Conservation (phyloP, 2,329 filamentous ascomycete species). For the Trichoderma hamatum region DNA sequence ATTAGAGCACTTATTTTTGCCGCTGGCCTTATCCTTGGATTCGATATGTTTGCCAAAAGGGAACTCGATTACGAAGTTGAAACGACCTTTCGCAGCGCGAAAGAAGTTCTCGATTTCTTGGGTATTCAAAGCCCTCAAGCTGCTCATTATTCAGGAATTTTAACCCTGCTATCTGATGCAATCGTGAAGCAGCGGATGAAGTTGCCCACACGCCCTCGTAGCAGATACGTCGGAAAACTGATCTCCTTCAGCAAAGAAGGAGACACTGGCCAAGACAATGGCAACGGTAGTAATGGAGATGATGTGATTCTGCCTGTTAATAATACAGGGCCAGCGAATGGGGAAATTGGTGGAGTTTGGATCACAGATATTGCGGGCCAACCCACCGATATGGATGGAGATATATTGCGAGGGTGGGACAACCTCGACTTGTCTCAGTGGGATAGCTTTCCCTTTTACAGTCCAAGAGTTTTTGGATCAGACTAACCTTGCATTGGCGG, state of each 20-base stretch:
- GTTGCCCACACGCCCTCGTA: constrained; percentile 31
- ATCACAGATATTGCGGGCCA: constrained; percentile 20
- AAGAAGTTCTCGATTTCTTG: constrained; percentile 53
- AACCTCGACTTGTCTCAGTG: constrained; percentile 39
- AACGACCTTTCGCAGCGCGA: constrained; percentile 53
- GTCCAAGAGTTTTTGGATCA: constrained; percentile 16
- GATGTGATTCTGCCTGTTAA: not conserved
- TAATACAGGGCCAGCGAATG: not conserved
- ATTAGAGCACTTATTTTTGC: constrained; percentile 58
- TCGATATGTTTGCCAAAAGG: constrained; percentile 56
- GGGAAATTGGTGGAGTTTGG: constrained; percentile 26
- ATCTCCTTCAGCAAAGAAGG: constrained; percentile 31
- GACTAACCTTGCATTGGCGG: not conserved
- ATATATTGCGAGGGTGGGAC: constrained; percentile 37
- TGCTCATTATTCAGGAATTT: constrained; percentile 59
- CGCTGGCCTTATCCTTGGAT: constrained; percentile 59
- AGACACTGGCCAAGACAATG: not conserved
- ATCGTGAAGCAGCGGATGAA: constrained; percentile 45
- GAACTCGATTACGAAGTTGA: constrained; percentile 50
- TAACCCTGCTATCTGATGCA: constrained; percentile 50
- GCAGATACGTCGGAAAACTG: constrained; percentile 36
- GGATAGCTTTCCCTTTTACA: constrained; percentile 37
- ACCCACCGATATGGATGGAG: constrained; percentile 23
- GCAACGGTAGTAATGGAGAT: not conserved
- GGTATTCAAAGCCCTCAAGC: constrained; percentile 57